These are phyloP conservation scores for Tetrahymena malaccensis DNA, from an alignment of 73 alveolate species.

Conservation along the genomic window DNA sequence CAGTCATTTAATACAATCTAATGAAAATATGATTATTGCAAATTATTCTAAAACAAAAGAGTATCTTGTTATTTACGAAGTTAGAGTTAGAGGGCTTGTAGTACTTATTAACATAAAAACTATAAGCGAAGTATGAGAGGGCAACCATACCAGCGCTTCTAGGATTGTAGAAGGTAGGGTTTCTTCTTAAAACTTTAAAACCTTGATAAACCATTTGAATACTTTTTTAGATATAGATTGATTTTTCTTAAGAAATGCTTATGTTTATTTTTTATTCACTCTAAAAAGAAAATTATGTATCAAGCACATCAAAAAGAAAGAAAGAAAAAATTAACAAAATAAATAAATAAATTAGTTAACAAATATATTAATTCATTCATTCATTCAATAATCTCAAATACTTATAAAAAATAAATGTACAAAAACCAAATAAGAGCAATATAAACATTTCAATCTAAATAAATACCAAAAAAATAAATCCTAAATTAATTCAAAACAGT, in stretches of 20 bases:
- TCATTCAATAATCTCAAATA: no score
- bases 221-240: background rate
- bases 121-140: background rate
- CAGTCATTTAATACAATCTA: background rate
- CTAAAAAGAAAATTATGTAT: background rate
- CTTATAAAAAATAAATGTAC: no score
- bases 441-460: no score
- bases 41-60: background rate
- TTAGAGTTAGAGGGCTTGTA: background rate
- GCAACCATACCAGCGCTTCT: background rate
- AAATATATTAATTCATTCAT: no score
- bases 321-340: background rate
- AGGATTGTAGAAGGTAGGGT: background rate
- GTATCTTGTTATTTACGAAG: background rate
- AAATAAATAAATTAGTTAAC: background rate
- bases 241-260: background rate
- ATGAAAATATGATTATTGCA: background rate
- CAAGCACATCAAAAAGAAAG: background rate
- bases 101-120: background rate
- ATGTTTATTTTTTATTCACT: background rate
- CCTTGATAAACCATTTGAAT: background rate
- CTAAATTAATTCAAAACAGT: no score
- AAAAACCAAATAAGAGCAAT: no score
- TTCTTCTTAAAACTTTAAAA: background rate
- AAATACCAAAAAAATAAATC: no score